Conservation (phyloP, 2,329 filamentous ascomycete species). For the Paracoccidioides brasiliensis region DNA sequence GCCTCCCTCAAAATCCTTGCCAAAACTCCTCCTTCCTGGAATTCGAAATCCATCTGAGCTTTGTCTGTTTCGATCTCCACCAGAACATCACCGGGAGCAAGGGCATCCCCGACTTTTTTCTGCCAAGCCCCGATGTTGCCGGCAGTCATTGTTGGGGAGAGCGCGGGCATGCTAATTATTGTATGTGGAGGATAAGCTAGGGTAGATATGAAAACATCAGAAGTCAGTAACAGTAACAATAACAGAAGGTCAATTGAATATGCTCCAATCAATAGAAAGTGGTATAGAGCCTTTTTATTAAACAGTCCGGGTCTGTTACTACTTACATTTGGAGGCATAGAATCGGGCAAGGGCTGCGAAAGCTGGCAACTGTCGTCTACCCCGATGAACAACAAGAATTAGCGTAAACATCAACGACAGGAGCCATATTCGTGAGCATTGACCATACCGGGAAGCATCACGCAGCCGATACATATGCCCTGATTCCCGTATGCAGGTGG, state of each 20-base stretch:
- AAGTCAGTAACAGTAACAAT: not conserved
- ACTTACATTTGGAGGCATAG: constrained; percentile 57
- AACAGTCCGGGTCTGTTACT: constrained; percentile 6
- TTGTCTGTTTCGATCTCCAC: constrained; percentile 99
- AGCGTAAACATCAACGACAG: constrained; percentile 2
- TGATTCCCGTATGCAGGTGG: constrained; percentile 33
- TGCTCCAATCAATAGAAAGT: constrained; percentile 9
- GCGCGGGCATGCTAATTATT: constrained; percentile 91
- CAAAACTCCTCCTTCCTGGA: constrained; percentile 92
- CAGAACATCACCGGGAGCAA: constrained; percentile 84
- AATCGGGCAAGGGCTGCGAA: constrained; percentile 50
- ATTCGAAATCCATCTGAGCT: constrained; percentile 99
- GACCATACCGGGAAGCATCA: constrained; percentile 29
- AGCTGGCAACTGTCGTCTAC: constrained; percentile 35
- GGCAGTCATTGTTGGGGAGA: constrained; percentile 93
- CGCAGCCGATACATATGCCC: constrained; percentile 32
- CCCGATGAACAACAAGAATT: not conserved
- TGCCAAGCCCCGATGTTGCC: constrained; percentile 97
- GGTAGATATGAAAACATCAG: not conserved
- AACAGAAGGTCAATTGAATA: not conserved
- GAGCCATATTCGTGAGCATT: not conserved
- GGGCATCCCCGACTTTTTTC: constrained; percentile 83
- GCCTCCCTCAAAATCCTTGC: constrained; percentile 88
- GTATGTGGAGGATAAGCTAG: constrained; percentile 89
- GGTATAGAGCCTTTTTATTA: not conserved